Percentiles rank a stretch among this genome's conserved stretches.
Conservation (phyloP, 768 basidiomycete species). For the Pisolithus microcarpus region DNA sequence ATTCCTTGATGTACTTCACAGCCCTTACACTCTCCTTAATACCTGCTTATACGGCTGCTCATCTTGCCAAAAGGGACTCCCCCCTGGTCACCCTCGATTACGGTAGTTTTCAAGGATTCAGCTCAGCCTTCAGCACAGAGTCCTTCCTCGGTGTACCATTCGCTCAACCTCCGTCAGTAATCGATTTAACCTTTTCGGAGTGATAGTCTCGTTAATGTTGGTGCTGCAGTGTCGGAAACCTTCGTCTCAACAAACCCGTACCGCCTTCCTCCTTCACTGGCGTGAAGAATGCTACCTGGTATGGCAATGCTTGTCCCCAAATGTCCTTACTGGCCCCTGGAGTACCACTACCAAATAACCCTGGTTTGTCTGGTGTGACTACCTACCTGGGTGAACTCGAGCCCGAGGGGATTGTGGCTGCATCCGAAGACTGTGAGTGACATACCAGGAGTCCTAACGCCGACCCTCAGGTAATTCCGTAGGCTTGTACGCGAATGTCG, state of each 20-base stretch:
- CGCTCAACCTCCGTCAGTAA: slow-evolving; percentile 12
- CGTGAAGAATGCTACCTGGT: background rate
- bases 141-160: slow-evolving; percentile 12
- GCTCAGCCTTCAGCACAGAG: slow-evolving; percentile 6
- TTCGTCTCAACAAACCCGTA: slow-evolving; percentile 13
- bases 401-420: background rate
- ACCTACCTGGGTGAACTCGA: slow-evolving; percentile 3
- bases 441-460: background rate
- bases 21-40: background rate
- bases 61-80: background rate
- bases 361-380: slow-evolving; percentile 4
- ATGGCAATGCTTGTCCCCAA: background rate
- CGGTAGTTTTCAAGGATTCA: slow-evolving; percentile 12
- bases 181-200: background rate
- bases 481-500: slow-evolving; percentile 19
- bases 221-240: slow-evolving; percentile 6
- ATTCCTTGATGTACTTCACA: background rate
- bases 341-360: background rate
- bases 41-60: background rate
- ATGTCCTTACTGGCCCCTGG: background rate
- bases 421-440: slow-evolving; percentile 15
- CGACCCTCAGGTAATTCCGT: slow-evolving; percentile 6
- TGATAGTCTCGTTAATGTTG: background rate
- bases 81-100: slow-evolving; percentile 14
- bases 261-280: background rate